These are phyloP conservation scores for Ogataea trehalophila DNA, from an alignment of 805 yeast species.

Conservation along the genomic window DNA sequence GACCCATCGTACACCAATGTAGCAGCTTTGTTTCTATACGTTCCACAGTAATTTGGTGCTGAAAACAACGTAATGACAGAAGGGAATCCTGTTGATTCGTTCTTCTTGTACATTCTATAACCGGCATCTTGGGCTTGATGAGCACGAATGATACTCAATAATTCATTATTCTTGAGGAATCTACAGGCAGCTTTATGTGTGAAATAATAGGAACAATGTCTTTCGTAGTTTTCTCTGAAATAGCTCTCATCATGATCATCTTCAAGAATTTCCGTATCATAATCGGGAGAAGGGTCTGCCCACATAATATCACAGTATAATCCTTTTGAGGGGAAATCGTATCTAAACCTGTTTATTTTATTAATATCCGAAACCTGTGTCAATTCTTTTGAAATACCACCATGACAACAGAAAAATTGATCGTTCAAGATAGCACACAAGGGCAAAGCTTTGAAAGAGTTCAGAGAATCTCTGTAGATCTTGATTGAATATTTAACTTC, in stretches of 20 bases:
- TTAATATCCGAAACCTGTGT: constrained; percentile 63
- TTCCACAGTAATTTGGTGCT: constrained; percentile 91
- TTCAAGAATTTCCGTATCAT: constrained; percentile 43
- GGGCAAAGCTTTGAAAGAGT: constrained; percentile 81
- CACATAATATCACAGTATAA: constrained; percentile 90
- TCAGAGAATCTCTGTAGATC: constrained; percentile 68
- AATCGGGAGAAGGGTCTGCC: constrained; percentile 92
- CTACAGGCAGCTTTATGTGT: constrained; percentile 76
- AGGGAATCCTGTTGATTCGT: constrained; percentile 82
- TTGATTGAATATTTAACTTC: constrained; percentile 67
- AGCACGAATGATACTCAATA: constrained; percentile 82
- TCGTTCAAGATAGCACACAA: constrained; percentile 88
- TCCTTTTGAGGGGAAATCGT: constrained; percentile 88
- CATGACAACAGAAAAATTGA: constrained; percentile 94
- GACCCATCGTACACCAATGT: constrained; percentile 85
- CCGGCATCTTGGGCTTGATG: constrained; percentile 98
- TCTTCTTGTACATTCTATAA: constrained; percentile 84
- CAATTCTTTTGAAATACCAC: constrained; percentile 88
- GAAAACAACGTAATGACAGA: constrained; percentile 84
- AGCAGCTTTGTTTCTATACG: constrained; percentile 91
- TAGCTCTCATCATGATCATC: constrained; percentile 34
- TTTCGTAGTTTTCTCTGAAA: constrained; percentile 63
- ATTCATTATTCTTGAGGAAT: constrained; percentile 70
- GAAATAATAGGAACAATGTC: constrained; percentile 90
- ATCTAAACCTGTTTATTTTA: constrained; percentile 64